Evolutionary conservation across 768 basidiomycete species (phyloP).

Genomic region (Cubamyces lactineus): DNA sequence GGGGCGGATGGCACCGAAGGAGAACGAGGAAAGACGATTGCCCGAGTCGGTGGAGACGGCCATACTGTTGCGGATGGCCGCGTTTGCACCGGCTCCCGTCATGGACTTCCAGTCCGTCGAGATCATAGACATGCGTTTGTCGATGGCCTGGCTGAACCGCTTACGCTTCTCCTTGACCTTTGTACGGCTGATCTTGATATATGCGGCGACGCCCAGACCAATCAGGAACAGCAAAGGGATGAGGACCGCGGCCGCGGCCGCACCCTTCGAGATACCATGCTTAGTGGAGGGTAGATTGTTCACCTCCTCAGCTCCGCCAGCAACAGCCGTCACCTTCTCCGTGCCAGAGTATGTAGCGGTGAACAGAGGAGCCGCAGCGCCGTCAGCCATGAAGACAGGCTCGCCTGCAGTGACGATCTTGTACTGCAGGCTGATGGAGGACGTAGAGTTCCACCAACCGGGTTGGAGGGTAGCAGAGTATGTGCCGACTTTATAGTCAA

Average conservation of each 20-base stretch:
- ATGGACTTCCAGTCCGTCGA: conserved; percentile 78
- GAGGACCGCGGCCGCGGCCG: conserved; percentile 66
- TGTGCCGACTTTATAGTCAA: conserved; percentile 51
- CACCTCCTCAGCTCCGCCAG: conserved; percentile 43
- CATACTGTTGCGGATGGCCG: conserved; percentile 73
- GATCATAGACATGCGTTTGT: conserved; percentile 85
- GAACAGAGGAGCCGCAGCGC: conserved; percentile 72
- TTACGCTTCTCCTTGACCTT: conserved; percentile 54
- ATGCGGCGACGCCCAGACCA: conserved; percentile 45
- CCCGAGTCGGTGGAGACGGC: conserved; percentile 46
- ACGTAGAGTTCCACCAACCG: conserved; percentile 71
- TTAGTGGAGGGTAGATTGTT: conserved; percentile 37
- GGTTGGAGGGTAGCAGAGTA: conserved; percentile 57
- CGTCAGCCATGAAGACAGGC: conserved; percentile 52
- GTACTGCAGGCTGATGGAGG: conserved; percentile 55
- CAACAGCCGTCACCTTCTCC: conserved; percentile 34
- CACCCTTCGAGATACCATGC: conserved; percentile 49
- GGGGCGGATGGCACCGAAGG: conserved; percentile 59
- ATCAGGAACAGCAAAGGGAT: conserved; percentile 64
- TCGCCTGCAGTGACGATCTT: conserved; percentile 55
- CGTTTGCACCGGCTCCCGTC: conserved; percentile 67
- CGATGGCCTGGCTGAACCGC: conserved; percentile 67
- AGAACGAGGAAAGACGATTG: conserved; percentile 50
- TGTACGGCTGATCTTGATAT: conserved; percentile 57
- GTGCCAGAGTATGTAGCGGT: conserved; percentile 57